phyloP scores from a whole-genome alignment of 768 basidiomycete genomes.

The Serendipita sp. region DNA sequence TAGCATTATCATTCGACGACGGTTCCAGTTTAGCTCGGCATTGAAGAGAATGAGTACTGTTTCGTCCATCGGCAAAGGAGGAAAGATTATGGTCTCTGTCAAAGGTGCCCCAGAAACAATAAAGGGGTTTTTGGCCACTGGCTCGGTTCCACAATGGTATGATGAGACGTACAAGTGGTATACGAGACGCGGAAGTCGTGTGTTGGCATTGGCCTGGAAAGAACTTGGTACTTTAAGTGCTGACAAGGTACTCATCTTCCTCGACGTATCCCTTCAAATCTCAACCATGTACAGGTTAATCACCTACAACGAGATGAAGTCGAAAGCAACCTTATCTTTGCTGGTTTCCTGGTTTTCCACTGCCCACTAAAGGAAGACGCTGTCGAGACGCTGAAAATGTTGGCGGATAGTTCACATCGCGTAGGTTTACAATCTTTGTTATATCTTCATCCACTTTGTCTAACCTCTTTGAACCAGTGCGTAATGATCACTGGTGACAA shows the following conservation, averaged over 20 bases:
- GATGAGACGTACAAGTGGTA: conserved; percentile 94
- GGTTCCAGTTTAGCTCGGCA: conserved; percentile 96
- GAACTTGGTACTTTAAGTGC: conserved; percentile 52
- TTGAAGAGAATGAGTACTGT: conserved; percentile 96
- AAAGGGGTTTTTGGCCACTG: conserved; percentile 55
- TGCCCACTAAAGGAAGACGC: conserved; percentile 94
- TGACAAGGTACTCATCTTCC: conserved; percentile 37
- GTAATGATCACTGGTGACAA: conserved; percentile 99
- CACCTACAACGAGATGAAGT: conserved; percentile 68
- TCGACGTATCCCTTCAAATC: background rate
- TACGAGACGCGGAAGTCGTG: conserved; percentile 83
- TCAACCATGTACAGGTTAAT: conserved; percentile 46
- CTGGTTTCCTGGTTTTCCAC: conserved; percentile 97
- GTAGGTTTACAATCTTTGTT: conserved; percentile 30
- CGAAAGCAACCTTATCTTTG: conserved; percentile 66
- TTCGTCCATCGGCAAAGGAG: conserved; percentile 44
- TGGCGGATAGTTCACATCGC: conserved; percentile 89
- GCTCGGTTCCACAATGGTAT: conserved; percentile 55
- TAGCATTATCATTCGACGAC: conserved; percentile 61
- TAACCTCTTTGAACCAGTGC: conserved; percentile 39
- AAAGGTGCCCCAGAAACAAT: conserved; percentile 98
- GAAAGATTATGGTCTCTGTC: conserved; percentile 49
- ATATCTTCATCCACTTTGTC: conserved; percentile 6
- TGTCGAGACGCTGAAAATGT: conserved; percentile 77
- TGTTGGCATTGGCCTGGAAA: conserved; percentile 81